Percentiles rank a stretch among this genome's conserved stretches.
Evolutionary conservation across 2,329 filamentous ascomycete species (phyloP).

Genomic region (Colletotrichum sublineola): DNA sequence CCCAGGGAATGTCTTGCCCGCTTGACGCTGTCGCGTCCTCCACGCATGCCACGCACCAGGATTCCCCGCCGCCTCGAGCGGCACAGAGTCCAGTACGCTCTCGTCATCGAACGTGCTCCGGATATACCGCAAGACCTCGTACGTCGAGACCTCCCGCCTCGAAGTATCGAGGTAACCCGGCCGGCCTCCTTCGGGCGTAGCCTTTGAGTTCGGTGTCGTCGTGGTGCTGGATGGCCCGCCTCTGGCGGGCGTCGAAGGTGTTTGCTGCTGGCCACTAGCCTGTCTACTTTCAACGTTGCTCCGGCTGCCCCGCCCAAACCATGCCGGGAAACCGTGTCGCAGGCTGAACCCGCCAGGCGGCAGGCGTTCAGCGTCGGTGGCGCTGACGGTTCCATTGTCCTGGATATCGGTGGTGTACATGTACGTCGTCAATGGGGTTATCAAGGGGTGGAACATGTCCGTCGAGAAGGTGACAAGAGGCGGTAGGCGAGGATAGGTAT

Average conservation of each 20-base stretch:
- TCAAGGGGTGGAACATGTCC: slow-evolving; percentile 94
- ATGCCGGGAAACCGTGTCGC: slow-evolving; percentile 89
- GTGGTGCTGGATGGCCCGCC: slow-evolving; percentile 43
- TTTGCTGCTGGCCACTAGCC: slow-evolving; percentile 56
- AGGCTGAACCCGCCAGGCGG: slow-evolving; percentile 92
- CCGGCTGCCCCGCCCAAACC: slow-evolving; percentile 78
- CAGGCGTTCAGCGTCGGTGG: slow-evolving; percentile 84
- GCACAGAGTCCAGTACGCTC: slow-evolving; percentile 80
- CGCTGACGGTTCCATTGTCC: slow-evolving; percentile 82
- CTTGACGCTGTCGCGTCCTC: slow-evolving; percentile 69
- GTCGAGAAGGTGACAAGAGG: slow-evolving; percentile 90
- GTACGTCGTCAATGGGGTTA: slow-evolving; percentile 94
- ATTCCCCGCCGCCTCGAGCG: slow-evolving; percentile 87
- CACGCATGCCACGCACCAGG: slow-evolving; percentile 95
- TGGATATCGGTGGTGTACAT: slow-evolving; percentile 87
- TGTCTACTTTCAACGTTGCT: slow-evolving; percentile 55
- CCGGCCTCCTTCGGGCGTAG: slow-evolving; percentile 46
- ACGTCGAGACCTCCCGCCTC: slow-evolving; percentile 65
- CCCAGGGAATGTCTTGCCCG: slow-evolving; percentile 24
- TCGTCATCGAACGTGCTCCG: slow-evolving; percentile 85
- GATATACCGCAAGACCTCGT: slow-evolving; percentile 84
- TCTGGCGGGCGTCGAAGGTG: slow-evolving; percentile 46
- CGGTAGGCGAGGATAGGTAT: slow-evolving; percentile 81
- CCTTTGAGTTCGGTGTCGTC: slow-evolving; percentile 51
- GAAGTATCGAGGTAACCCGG: slow-evolving; percentile 58